Evolutionary conservation across 768 basidiomycete genomes (phyloP), one percentile per base, ranked within the genome.

Genomic region (Sistotremastrum niveocremeum): DNA sequence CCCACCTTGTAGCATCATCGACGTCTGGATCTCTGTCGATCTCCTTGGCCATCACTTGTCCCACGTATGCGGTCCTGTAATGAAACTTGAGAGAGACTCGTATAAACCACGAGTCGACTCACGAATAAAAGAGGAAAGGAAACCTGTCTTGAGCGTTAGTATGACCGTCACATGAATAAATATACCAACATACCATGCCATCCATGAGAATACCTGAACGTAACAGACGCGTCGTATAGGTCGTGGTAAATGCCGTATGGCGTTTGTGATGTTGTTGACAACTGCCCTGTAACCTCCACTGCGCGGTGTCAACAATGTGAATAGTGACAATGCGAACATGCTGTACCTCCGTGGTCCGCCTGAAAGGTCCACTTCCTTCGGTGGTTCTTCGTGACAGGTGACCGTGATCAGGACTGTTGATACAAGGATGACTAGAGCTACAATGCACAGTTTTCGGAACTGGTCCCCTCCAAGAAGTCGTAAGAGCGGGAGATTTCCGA

Each of bases 161-260:
- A 55, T 37, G 37, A 46, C 41, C 33, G 11, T 31, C 7, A 28
- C 39, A 41, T 37, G 40, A 39, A 38, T 39, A 29, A 38, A 46
- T 20, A 39, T 8, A 39, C 8, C 1, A 28, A 64, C 77, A 31
- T 54, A 83, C 87, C 93, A 97, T 52, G 88, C 90, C 88, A 94
- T 94, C 60, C 94, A 97, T 2, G 93, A 91, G 58, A 88, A 93
- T 11, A 97, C 63, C 57, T 97, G 93, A 3, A 95, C 91, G 56
- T 82, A 79, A 60, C 93, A 97, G 7, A 97, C 93, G 30, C 86
- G 75, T 42, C 79, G 77, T 39, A 97, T 81, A 8, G 89, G 82
- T 51, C 74, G 77, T 0, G 93, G 93, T 39, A 97, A 73, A 41
- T 77, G 79, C 38, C 74, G 57, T 7, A 88, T 67, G 4, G 91